A percentile compares a stretch with the other conserved stretches of the same genome.
Evolutionary conservation across 2,329 filamentous ascomycete species (phyloP).

Genomic region (Tolypocladium paradoxum): DNA sequence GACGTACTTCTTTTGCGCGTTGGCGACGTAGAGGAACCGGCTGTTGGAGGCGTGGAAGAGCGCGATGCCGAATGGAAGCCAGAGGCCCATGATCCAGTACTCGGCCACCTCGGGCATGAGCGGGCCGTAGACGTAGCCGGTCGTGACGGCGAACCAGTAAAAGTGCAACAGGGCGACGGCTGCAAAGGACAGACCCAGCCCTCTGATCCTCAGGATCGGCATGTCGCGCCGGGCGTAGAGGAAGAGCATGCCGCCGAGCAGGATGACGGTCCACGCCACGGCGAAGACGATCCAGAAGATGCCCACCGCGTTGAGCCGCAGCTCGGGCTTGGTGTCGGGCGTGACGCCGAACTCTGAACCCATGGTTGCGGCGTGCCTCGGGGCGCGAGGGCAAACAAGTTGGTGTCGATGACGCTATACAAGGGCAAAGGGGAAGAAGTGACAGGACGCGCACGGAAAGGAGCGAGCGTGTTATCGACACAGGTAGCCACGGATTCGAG

Average conservation of each 20-base stretch:
- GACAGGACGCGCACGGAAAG: not conserved
- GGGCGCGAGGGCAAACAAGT: not conserved
- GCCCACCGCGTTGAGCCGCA: conserved; percentile 25
- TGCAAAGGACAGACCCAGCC: conserved; percentile 27
- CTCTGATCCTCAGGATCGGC: conserved; percentile 29
- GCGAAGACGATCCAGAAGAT: conserved; percentile 29
- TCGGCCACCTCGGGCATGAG: conserved; percentile 40
- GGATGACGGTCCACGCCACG: conserved; percentile 25
- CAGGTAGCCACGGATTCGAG: not conserved
- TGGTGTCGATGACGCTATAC: not conserved
- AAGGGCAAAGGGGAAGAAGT: not conserved
- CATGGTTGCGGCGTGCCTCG: conserved; percentile 6
- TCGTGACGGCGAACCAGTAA: conserved; percentile 30
- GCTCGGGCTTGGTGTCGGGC: conserved; percentile 17
- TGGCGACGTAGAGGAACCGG: conserved; percentile 48
- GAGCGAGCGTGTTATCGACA: not conserved
- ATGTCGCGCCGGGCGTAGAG: conserved; percentile 28
- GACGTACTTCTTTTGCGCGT: conserved; percentile 36
- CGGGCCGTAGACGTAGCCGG: conserved; percentile 27
- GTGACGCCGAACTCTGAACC: conserved; percentile 22
- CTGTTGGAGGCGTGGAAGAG: conserved; percentile 55
- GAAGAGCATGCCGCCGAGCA: conserved; percentile 28
- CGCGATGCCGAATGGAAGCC: conserved; percentile 53
- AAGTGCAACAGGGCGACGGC: conserved; percentile 29
- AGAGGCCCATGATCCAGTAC: conserved; percentile 58